Evolutionary conservation across 805 yeast genomes (phyloP), one percentile per base, ranked within the genome.

Genomic region (Metschnikowia dekortorum): DNA sequence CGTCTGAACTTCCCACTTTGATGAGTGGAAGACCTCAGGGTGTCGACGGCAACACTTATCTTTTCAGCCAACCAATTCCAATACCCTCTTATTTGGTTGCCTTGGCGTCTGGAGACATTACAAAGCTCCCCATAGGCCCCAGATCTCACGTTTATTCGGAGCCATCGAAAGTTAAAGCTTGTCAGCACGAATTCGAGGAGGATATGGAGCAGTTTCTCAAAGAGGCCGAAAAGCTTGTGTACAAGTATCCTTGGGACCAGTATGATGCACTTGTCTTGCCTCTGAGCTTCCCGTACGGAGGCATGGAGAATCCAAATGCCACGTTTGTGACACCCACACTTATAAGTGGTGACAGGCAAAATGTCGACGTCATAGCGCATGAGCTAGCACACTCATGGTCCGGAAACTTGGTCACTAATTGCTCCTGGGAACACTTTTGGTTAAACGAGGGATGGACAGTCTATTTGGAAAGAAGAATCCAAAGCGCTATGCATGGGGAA

Each of bases 401-500:
- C 1, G 97, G 97, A 40, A 90, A 90, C 63, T 76, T 89, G 56
- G 96, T 90, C 39, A 90, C 96, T 30, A 90, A 89, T 67, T 82
- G 85, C 60, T 85, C 94, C 0, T 90, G 96, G 94, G 91, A 88
- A 63, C 96, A 89, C 70, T 89, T 90, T 67, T 90, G 96, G 94
- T 78, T 90, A 57, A 90, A 90, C 65, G 97, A 90, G 71, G 97
- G 97, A 35, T 90, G 96, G 96, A 89, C 96, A 6, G 96, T 90
- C 37, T 90, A 90, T 65, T 68, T 90, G 35, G 97, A 90, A 68
- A 80, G 97, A 65, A 75, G 96, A 60, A 89, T 90, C 52, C 72
- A 82, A 30, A 96, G 87, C 14, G 79, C 75, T 13, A 65, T 89
- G n/a, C 89, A 88, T 61, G 96, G 94, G 26, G 92, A 87, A 59